A percentile compares a stretch with the other conserved stretches of the same genome.
phyloP scores from a whole-genome alignment of 1,139 yeast genomes.

The Kodamaea ohmeri region DNA sequence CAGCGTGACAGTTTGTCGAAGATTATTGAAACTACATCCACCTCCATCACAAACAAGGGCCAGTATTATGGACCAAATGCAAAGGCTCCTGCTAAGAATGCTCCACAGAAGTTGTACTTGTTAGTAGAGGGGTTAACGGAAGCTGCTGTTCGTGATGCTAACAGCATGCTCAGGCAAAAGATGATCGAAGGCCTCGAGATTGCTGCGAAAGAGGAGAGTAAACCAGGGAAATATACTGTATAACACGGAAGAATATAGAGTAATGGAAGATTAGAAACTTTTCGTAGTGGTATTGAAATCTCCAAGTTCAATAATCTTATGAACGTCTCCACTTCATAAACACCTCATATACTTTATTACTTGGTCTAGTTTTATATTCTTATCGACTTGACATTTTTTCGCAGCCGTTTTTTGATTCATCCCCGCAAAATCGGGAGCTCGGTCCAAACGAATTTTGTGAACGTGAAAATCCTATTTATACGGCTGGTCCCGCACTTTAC shows the following conservation, averaged over 20 bases:
- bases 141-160: slow-evolving; percentile 62
- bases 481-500: neutral
- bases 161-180: slow-evolving; percentile 55
- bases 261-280: too few relatives aligned
- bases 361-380: too few relatives aligned
- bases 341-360: too few relatives aligned
- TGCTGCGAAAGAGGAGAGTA: slow-evolving; percentile 41
- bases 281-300: too few relatives aligned
- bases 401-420: slow-evolving; percentile 3
- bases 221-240: slow-evolving; percentile 42
- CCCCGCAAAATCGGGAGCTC: slow-evolving; percentile 12
- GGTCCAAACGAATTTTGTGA: slow-evolving; percentile 8
- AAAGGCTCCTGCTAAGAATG: slow-evolving; percentile 37
- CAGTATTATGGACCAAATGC: slow-evolving; percentile 63
- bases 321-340: too few relatives aligned
- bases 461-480: slow-evolving; percentile 2
- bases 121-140: slow-evolving; percentile 77
- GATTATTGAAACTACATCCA: slow-evolving; percentile 69
- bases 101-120: slow-evolving; percentile 74
- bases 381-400: slow-evolving; percentile 1
- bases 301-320: too few relatives aligned
- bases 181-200: slow-evolving; percentile 59
- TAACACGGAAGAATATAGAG: slow-evolving; percentile 12
- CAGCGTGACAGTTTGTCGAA: slow-evolving; percentile 63
- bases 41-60: slow-evolving; percentile 84